These are phyloP conservation scores for Thielaviopsis punctulata DNA, from an alignment of 2,329 filamentous ascomycete species.

Conservation along the genomic window DNA sequence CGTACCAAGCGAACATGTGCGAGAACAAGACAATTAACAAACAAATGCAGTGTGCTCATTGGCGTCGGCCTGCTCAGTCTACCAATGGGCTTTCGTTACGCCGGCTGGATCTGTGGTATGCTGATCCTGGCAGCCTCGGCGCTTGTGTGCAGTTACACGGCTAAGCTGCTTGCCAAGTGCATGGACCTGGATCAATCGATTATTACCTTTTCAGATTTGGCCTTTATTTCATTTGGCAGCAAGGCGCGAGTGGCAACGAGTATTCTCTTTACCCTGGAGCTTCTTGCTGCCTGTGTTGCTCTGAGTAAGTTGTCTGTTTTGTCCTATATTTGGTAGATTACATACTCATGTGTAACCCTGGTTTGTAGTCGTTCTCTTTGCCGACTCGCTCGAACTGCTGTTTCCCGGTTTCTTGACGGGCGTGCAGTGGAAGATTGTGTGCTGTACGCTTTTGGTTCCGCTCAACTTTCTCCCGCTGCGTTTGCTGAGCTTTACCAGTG, in stretches of 20 bases:
- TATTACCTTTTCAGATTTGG: conserved; percentile 87
- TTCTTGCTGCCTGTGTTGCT: conserved; percentile 77
- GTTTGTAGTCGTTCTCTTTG: conserved; percentile 59
- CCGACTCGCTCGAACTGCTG: conserved; percentile 67
- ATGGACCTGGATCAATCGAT: conserved; percentile 71
- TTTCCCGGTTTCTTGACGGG: conserved; percentile 51
- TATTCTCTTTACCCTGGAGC: conserved; percentile 71
- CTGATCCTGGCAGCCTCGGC: conserved; percentile 58
- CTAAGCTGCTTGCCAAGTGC: conserved; percentile 68
- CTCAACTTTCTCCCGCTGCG: conserved; percentile 73
- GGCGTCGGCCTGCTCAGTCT: conserved; percentile 80
- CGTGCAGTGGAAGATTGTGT: conserved; percentile 69
- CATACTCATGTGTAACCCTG: not conserved
- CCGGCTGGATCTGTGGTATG: conserved; percentile 76
- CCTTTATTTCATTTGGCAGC: conserved; percentile 75
- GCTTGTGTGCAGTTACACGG: conserved; percentile 67
- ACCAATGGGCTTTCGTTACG: conserved; percentile 72
- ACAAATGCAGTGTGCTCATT: conserved; percentile 48
- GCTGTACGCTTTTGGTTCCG: conserved; percentile 60
- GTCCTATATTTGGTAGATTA: not conserved
- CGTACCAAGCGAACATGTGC: too few relatives aligned
- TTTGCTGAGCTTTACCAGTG: conserved; percentile 73
- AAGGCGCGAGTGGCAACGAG: conserved; percentile 68
- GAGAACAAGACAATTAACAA: conserved; percentile 8
- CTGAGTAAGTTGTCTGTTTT: conserved; percentile 23